Evolutionary conservation across 768 basidiomycete species (phyloP), one percentile per base, ranked within the genome.

Genomic region (Boletus rubescentipes): DNA sequence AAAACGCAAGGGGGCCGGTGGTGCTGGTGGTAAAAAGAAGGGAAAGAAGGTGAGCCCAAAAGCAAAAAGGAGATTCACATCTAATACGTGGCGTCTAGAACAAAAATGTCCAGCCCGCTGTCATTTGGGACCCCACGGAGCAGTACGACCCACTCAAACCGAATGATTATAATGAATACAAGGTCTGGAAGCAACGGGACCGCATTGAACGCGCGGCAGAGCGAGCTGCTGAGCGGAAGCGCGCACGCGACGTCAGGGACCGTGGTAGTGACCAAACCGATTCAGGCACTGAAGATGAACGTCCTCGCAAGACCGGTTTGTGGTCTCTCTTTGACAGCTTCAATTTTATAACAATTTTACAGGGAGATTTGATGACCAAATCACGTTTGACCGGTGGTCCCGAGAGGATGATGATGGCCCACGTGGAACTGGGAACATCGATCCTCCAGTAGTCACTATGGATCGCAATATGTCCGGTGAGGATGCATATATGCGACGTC

Each of bases 81-180:
- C 36, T 60, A 3, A 60, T 49, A 30, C 31, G 30, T 50, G 21
- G 26, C 39, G 54, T 59, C 11, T 61, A 89, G 85, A 86, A 87
- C 63, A 87, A 86, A 58, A 79, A 82, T 62, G 69, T 75, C 0
- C 80, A 80, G 40, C 69, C 77, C 11, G 59, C 81, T 7, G 69
- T 72, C 2, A 69, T 82, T 2, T 92, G 91, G 91, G 90, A 93
- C 69, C 91, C 91, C 5, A 66, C 72, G 52, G 91, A 93, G 62
- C 77, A 73, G 29, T 94, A 94, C 66, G 92, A 94, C 58, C 88
- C 91, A 2, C 71, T 85, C 20, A 82, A 88, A 23, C 92, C 92
- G 2, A 93, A 93, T 55, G 92, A 94, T 61, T 93, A 93, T 71
- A 85, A 87, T 60, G 92, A 93, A 61, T 93, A 85, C 77, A 93